Conservation (phyloP, 1,139 yeast genomes). For the Candida sanyaensis region DNA sequence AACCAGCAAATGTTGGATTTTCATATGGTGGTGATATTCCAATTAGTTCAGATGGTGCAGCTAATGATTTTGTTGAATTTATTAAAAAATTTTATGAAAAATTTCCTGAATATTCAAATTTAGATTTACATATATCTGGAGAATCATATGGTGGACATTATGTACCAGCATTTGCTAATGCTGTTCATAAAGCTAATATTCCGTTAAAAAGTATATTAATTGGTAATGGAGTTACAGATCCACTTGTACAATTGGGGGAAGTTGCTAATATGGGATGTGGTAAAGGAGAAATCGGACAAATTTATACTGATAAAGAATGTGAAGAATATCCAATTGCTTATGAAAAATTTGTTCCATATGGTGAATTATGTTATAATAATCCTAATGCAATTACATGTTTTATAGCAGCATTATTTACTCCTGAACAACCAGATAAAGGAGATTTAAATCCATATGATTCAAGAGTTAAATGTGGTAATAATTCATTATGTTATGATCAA, state of each 20-base stretch:
- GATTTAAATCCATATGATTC: slow-evolving; percentile 94
- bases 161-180: slow-evolving; percentile 86
- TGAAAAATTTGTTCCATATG: slow-evolving; percentile 76
- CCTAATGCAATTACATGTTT: slow-evolving; percentile 84
- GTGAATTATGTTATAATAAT: slow-evolving; percentile 73
- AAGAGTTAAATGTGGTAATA: slow-evolving; percentile 74
- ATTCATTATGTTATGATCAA: slow-evolving; percentile 65
- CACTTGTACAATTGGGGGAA: slow-evolving; percentile 77
- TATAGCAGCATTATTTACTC: background rate
- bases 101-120: slow-evolving; percentile 73
- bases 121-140: slow-evolving; percentile 85
- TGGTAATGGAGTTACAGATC: slow-evolving; percentile 92
- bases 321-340: slow-evolving; percentile 23
- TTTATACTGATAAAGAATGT: slow-evolving; percentile 10
- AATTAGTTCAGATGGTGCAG: slow-evolving; percentile 78
- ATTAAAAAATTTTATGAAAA: slow-evolving; percentile 78
- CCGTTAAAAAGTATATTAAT: slow-evolving; percentile 73
- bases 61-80: slow-evolving; percentile 84
- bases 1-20: slow-evolving; percentile 55
- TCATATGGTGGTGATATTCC: slow-evolving; percentile 59
- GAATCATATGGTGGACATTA: slow-evolving; percentile 96
- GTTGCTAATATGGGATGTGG: slow-evolving; percentile 96
- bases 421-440: slow-evolving; percentile 16
- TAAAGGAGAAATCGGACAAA: slow-evolving; percentile 55
- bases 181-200: slow-evolving; percentile 39